phyloP scores from a whole-genome alignment of 1,284 basidiomycete genomes.

The Pascua sp. region DNA sequence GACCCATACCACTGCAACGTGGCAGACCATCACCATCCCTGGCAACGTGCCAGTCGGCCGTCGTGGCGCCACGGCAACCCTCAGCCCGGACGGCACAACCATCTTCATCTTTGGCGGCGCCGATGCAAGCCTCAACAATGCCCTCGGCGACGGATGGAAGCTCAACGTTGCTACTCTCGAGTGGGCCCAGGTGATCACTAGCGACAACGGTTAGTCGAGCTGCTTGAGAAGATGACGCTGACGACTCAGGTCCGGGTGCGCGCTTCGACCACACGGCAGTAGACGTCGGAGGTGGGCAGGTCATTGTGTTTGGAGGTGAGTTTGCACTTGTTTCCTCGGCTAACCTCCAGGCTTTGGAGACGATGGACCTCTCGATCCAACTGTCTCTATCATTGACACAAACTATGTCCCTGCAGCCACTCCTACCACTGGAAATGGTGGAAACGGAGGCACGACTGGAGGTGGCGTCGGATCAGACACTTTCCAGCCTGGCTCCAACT shows the following conservation, averaged over 20 bases:
- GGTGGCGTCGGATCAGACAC: not conserved
- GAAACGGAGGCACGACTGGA: not conserved
- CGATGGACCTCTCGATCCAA: not conserved
- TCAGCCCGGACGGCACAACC: conserved; percentile 53
- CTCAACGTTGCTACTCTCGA: conserved; percentile 59
- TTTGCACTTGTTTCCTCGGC: not conserved
- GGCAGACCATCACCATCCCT: conserved; percentile 54
- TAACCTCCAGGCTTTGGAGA: not conserved
- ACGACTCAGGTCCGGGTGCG: conserved; percentile 53
- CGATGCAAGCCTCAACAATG: conserved; percentile 58
- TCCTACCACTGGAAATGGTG: conserved; percentile 9
- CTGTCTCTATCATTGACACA: not conserved
- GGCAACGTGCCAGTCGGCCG: conserved; percentile 59
- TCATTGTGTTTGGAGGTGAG: conserved; percentile 74
- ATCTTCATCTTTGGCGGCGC: conserved; percentile 74
- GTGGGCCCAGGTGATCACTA: conserved; percentile 28
- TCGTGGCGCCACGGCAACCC: conserved; percentile 62
- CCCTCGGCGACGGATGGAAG: conserved; percentile 69
- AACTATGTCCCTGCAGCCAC: conserved; percentile 6
- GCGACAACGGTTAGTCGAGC: not conserved
- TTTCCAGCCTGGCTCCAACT: not conserved
- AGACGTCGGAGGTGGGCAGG: conserved; percentile 56
- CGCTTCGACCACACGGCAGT: conserved; percentile 71
- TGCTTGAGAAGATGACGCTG: conserved; percentile 4
- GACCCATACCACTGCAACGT: conserved; percentile 52